Percentiles rank a stretch among this genome's conserved stretches.
Evolutionary conservation across 495 filamentous ascomycete species (phyloP).

Genomic region (Penicillium salamii): DNA sequence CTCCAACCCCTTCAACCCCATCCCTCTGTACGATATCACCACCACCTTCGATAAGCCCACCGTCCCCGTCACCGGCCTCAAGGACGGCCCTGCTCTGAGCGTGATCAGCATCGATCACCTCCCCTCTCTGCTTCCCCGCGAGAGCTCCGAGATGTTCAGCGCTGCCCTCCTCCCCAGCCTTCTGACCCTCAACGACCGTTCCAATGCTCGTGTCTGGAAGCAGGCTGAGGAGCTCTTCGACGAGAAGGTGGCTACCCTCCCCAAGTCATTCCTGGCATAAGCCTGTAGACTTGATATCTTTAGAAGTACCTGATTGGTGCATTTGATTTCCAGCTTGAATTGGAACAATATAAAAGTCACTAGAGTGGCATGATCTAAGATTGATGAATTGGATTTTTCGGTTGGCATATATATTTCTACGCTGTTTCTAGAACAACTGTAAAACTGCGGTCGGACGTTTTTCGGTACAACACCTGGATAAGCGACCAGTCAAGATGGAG

Average conservation of each 20-base stretch:
- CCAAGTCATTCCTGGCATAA: slow-evolving; percentile 32
- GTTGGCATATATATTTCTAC: not conserved
- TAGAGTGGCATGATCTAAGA: not conserved
- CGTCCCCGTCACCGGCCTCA: slow-evolving; percentile 60
- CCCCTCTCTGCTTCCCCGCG: slow-evolving; percentile 79
- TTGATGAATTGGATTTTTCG: not conserved
- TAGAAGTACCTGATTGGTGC: slow-evolving; percentile 13
- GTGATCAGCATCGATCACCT: slow-evolving; percentile 92
- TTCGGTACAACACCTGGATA: not conserved
- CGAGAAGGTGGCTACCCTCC: slow-evolving; percentile 77
- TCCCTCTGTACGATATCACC: slow-evolving; percentile 80
- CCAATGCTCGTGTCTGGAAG: slow-evolving; percentile 72
- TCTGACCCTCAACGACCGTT: slow-evolving; percentile 71
- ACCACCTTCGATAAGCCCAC: slow-evolving; percentile 85
- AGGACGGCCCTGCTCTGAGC: slow-evolving; percentile 56
- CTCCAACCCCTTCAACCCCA: slow-evolving; percentile 71
- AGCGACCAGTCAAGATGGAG: not conserved
- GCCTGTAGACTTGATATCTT: not conserved
- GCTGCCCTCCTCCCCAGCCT: slow-evolving; percentile 74
- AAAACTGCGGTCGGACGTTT: not conserved
- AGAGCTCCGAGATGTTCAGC: slow-evolving; percentile 86
- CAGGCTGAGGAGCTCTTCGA: slow-evolving; percentile 81
- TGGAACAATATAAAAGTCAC: slow-evolving; percentile 18
- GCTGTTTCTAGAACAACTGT: not conserved
- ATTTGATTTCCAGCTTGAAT: slow-evolving; percentile 14